phyloP scores from a whole-genome alignment of 139 green algal genomes.

The Chlorella sp. region DNA sequence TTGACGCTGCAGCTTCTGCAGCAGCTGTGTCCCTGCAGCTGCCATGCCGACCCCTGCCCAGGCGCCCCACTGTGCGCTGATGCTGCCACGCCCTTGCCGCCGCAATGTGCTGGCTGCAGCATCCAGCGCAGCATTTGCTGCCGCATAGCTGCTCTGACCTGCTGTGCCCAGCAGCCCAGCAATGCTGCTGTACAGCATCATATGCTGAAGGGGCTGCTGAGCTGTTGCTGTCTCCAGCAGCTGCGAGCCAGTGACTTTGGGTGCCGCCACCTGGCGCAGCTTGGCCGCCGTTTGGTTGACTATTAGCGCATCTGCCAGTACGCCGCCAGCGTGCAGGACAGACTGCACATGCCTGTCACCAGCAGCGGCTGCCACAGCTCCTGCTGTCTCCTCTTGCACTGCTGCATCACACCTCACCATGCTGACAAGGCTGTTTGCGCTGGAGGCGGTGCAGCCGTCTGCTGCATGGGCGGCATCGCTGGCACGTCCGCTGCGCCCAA shows the following conservation, averaged over 20 bases:
- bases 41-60: slow-evolving; percentile 90
- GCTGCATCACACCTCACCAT: slow-evolving; percentile 14
- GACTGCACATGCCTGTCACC: neutral
- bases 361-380: neutral
- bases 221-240: slow-evolving; percentile 3
- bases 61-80: slow-evolving; percentile 85
- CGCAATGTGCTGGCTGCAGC: neutral
- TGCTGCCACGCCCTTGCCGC: neutral
- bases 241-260: slow-evolving; percentile 54
- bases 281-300: slow-evolving; percentile 51
- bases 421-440: neutral
- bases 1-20: slow-evolving; percentile 56
- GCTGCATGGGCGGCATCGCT: neutral
- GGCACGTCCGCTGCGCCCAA: slow-evolving; percentile 14
- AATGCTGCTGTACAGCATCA: slow-evolving; percentile 83
- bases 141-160: slow-evolving; percentile 81
- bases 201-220: slow-evolving; percentile 45
- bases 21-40: slow-evolving; percentile 70
- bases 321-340: slow-evolving; percentile 75
- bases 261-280: slow-evolving; percentile 44
- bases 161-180: slow-evolving; percentile 78
- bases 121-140: slow-evolving; percentile 80
- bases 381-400: neutral
- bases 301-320: slow-evolving; percentile 77
- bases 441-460: too few species aligned